A percentile compares a stretch with the other conserved stretches of the same genome.
phyloP scores from a whole-genome alignment of 208 protist genomes.

The Endotrypanum monterogeii region DNA sequence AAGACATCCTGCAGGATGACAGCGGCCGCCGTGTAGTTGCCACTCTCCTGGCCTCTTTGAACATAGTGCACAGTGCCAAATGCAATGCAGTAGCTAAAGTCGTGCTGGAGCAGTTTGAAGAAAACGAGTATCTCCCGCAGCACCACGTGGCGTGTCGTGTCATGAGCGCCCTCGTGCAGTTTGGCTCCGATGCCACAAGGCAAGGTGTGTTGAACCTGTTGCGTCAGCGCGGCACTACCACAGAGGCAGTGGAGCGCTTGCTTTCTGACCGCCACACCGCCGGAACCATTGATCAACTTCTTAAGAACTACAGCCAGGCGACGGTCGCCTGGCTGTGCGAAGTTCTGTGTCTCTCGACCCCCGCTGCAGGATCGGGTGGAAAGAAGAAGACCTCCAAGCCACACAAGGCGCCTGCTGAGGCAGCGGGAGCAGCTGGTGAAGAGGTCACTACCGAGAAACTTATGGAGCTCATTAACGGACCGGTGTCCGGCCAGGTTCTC shows the following conservation, averaged over 20 bases:
- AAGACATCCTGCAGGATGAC: slow-evolving; percentile 81
- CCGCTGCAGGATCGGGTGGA: slow-evolving; percentile 9
- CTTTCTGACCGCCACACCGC: slow-evolving; percentile 80
- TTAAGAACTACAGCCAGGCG: slow-evolving; percentile 44
- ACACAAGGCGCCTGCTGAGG: slow-evolving; percentile 10
- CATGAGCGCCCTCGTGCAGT: slow-evolving; percentile 76
- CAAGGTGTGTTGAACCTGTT: slow-evolving; percentile 67
- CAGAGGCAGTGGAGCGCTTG: slow-evolving; percentile 46
- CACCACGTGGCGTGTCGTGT: slow-evolving; percentile 86
- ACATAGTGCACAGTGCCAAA: slow-evolving; percentile 31
- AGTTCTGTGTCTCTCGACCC: slow-evolving; percentile 44
- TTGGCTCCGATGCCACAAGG: slow-evolving; percentile 46
- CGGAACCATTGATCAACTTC: slow-evolving; percentile 71
- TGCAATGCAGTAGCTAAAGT: slow-evolving; percentile 50
- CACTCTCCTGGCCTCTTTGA: slow-evolving; percentile 66
- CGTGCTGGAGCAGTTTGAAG: slow-evolving; percentile 78
- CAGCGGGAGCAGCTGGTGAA: slow-evolving; percentile 7
- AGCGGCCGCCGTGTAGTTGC: slow-evolving; percentile 73
- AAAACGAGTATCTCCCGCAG: slow-evolving; percentile 72
- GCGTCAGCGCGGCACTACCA: slow-evolving; percentile 53
- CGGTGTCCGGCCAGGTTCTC: slow-evolving; percentile 75
- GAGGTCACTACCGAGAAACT: slow-evolving; percentile 39
- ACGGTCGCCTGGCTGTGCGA: slow-evolving; percentile 71
- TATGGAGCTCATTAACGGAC: slow-evolving; percentile 65
- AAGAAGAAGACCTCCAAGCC: slow-evolving; percentile 27